A percentile compares a stretch with the other conserved stretches of the same genome.
Evolutionary conservation across 345 rosid genomes (phyloP).

Genomic region (Citrus hindsii): DNA sequence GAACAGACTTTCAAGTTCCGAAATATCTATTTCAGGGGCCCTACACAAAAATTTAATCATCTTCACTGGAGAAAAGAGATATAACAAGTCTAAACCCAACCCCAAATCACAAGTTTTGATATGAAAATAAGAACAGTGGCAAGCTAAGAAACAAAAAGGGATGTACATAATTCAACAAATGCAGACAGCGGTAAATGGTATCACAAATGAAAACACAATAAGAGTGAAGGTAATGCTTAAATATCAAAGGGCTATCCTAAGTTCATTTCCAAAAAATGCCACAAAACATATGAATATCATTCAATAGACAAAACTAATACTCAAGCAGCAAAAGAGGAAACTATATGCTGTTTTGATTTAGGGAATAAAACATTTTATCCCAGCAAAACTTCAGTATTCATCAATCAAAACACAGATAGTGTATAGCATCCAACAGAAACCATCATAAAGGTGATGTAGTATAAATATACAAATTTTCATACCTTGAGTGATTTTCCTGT

Average conservation of each 20-base stretch:
- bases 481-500: slow-evolving; percentile 84
- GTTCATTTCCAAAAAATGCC: neutral
- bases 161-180: neutral
- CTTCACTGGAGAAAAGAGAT: slow-evolving; percentile 12
- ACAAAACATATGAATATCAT: neutral
- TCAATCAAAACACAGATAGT: neutral
- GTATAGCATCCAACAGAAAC: slow-evolving; percentile 1
- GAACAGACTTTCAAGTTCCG: slow-evolving; percentile 93
- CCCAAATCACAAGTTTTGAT: neutral
- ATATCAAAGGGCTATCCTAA: neutral
- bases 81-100: neutral
- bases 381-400: neutral
- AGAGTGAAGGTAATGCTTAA: neutral
- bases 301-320: neutral
- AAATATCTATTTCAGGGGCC: slow-evolving; percentile 98
- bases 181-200: neutral
- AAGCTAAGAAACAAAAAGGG: neutral
- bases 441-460: neutral
- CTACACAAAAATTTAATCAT: slow-evolving; percentile 37
- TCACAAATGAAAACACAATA: neutral
- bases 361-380: neutral
- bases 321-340: neutral
- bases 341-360: neutral
- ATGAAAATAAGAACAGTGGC: neutral
- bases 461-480: slow-evolving; percentile 11